Evolutionary conservation across 2,329 filamentous ascomycete genomes (phyloP), one percentile per base, ranked within the genome.

Genomic region (Chaetomiaceae sp.): DNA sequence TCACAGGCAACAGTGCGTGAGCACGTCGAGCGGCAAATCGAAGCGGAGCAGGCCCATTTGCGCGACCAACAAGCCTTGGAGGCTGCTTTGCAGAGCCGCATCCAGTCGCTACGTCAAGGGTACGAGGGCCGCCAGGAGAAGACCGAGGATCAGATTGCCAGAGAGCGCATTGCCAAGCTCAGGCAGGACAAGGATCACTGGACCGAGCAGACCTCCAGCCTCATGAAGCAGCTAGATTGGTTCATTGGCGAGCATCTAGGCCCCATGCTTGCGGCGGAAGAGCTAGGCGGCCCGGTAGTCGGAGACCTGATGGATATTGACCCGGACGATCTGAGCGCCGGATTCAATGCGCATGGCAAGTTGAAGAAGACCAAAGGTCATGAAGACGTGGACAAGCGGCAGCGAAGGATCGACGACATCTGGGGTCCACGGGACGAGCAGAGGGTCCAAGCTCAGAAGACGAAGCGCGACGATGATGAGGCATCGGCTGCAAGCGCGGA

Each of bases 211-310:
- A 83, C 81, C 1, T 68, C 71, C 2, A 71, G 68, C 34, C 68
- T 93, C 14, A 76, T 85, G 45, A 75, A 74, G 47, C 73, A 78
- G 0, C 73, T 94, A 45, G 78, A 83, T 52, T 69, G 68, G 14
- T 94, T 94, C 59, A 82, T 91, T 47, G 78, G 86, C 51, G 69
- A 79, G 35, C 75, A 79, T 33, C 73, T 95, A 1, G 84, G 85
- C 1, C 67, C 77, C 3, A 86, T 91, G 79, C 71, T 95, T 35
- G 88, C 87, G 6, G 86, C 86, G 1, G 88, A 94, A 66, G 86
- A 89, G 59, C 73, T 90, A 1, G 88, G 88, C 7, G 88, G 88
- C 0, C 88, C 88, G 0, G 83, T 89, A 10, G 86, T 90, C 1
- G 86, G 88, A 3, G 84, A 88, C 54, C 71, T 83, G 56, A 72